Evolutionary conservation across 176 grass and related monocot genomes (phyloP).

Genomic region (Metroxylon sagu): DNA sequence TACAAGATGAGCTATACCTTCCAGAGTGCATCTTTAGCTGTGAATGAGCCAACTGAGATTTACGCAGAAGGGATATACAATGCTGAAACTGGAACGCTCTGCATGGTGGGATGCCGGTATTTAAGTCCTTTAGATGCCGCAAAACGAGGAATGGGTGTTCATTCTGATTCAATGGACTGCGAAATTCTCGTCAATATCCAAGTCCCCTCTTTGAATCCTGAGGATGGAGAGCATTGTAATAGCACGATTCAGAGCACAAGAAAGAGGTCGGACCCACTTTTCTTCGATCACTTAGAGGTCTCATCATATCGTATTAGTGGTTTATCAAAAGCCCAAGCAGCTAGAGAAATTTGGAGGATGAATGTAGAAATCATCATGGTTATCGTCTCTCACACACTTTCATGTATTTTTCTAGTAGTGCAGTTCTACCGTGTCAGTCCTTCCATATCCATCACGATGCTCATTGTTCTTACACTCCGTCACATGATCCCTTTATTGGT

Average conservation of each 20-base stretch:
- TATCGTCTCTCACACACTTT: constrained; percentile 31
- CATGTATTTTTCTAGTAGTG: constrained; percentile 31
- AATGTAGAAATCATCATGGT: constrained; percentile 24
- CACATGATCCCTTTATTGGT: constrained; percentile 38
- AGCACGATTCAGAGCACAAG: constrained; percentile 8
- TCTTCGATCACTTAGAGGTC: no score
- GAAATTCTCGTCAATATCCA: constrained; percentile 30
- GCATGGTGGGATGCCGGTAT: constrained; percentile 39
- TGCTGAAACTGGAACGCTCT: constrained; percentile 27
- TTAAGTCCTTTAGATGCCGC: background rate
- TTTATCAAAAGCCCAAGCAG: no score
- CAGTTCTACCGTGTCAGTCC: constrained; percentile 30
- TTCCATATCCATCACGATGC: constrained; percentile 42
- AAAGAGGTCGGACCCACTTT: no score
- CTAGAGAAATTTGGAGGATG: background rate
- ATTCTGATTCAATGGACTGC: constrained; percentile 34
- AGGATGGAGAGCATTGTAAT: background rate
- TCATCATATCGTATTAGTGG: no score
- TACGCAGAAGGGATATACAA: constrained; percentile 59
- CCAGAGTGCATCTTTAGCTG: no score
- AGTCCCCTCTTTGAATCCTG: constrained; percentile 14
- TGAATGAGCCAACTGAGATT: constrained; percentile 1
- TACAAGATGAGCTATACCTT: constrained; percentile 14
- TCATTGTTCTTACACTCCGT: constrained; percentile 37
- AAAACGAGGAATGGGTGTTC: constrained; percentile 4